phyloP scores from a whole-genome alignment of 2,329 filamentous ascomycete species.

The Monosporascus sp. region DNA sequence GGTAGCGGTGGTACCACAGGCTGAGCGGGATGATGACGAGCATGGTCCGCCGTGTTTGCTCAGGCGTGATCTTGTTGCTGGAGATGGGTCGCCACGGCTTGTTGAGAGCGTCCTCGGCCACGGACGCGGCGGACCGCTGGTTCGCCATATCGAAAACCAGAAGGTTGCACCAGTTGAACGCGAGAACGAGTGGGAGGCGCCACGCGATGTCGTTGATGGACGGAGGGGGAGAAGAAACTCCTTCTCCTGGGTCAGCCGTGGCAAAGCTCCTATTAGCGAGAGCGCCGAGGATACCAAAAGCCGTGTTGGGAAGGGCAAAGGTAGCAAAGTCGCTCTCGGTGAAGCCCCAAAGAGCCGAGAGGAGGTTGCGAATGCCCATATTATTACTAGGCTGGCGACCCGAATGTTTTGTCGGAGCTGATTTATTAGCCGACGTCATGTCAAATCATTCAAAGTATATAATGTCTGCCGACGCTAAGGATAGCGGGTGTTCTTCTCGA shows the following conservation, averaged over 20 bases:
- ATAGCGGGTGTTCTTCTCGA: too few relatives aligned
- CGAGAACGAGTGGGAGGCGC: neutral
- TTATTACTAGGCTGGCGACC: too few relatives aligned
- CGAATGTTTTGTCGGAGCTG: too few relatives aligned
- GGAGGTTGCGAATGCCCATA: too few relatives aligned
- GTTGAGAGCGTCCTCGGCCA: constrained; percentile 21
- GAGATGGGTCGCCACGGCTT: constrained; percentile 26
- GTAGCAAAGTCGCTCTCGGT: constrained; percentile 21
- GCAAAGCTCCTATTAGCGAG: too few relatives aligned
- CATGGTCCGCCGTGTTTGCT: constrained; percentile 19
- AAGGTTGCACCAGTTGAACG: constrained; percentile 15
- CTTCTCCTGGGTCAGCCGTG: neutral
- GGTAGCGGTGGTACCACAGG: constrained; percentile 12
- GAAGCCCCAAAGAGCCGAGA: constrained; percentile 16
- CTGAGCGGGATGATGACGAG: constrained; percentile 17
- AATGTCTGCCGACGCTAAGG: too few relatives aligned
- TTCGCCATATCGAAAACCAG: constrained; percentile 21
- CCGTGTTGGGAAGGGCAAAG: constrained; percentile 22
- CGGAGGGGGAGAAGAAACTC: neutral
- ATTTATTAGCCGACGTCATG: too few relatives aligned
- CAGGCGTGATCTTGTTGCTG: constrained; percentile 13
- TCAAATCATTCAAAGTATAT: too few relatives aligned
- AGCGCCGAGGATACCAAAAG: constrained; percentile 27
- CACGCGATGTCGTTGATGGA: too few relatives aligned
- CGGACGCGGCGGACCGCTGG: constrained; percentile 15